Evolutionary conservation across 2,329 filamentous ascomycete species (phyloP), one percentile per base, ranked within the genome.

Genomic region (Verticillium tricorpus): DNA sequence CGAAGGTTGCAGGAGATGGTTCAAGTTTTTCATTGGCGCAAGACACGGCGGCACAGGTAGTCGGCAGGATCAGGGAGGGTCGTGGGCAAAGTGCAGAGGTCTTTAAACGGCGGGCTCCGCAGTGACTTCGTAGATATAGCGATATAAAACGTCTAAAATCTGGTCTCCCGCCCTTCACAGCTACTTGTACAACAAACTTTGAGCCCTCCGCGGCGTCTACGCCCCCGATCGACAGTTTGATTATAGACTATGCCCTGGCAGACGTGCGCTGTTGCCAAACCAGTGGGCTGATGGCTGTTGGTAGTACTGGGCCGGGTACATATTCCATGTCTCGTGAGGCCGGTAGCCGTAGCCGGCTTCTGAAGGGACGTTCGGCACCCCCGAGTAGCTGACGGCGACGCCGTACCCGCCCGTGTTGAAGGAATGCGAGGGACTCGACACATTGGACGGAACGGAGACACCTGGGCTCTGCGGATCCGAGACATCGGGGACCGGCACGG

Each of bases 351-450:
- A 78, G 62, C 78, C 75, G 62, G 75, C 71, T 71, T 78, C 78
- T 60, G 75, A 70, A 17, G 63, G 71, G 45, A 74, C 72, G 66
- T 68, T 68, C 64, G 71, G 66, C 54, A 64, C 63, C 58, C 76
- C 75, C 56, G 80, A 80, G 9, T 81, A 78, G 63, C 82, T 80
- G 69, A 82, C 83, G 64, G 73, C 71, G 56, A 63, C 70, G 62
- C 72, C 75, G 68, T 81, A 82, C 58, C 84, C 81, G 58, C 82
- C 80, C 57, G 76, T 74, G 59, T 74, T 74, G 55, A 74, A 76
- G 2, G 81, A 82, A 2, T 82, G 83, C 3, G 80, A 77, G 19
- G 82, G 82, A 68, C 81, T 84, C 25, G 82, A 82, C 12, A 80
- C 80, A 57, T 76, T 81, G 57, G 81, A 82, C 17, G 79, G 72